phyloP scores from a whole-genome alignment of 768 basidiomycete species.

The Mycena rosella region DNA sequence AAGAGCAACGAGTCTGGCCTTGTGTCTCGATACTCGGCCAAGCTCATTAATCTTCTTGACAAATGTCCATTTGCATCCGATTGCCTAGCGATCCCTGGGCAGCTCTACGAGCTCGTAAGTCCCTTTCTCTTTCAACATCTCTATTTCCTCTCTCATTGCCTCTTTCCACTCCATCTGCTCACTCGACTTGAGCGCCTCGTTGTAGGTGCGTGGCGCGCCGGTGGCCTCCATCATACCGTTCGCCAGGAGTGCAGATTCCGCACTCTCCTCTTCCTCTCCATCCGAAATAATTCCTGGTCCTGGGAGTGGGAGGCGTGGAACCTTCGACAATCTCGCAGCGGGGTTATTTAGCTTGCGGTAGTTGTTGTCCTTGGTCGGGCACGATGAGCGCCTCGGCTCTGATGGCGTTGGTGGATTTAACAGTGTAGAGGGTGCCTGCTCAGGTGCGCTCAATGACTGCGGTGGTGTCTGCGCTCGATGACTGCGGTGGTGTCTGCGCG shows the following conservation, averaged over 20 bases:
- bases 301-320: not conserved
- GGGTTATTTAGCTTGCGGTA: conserved; percentile 31
- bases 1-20: conserved; percentile 26
- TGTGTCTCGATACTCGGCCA: conserved; percentile 19
- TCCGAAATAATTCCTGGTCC: not conserved
- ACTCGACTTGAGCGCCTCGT: conserved; percentile 13
- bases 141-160: conserved; percentile 29
- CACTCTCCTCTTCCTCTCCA: not conserved
- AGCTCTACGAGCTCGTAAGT: conserved; percentile 25
- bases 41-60: conserved; percentile 20
- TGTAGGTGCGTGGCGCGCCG: not conserved
- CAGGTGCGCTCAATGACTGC: not conserved
- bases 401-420: not conserved
- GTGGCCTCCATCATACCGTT: not conserved
- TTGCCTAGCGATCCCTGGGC: conserved; percentile 13
- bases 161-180: conserved; percentile 21
- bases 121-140: conserved; percentile 29
- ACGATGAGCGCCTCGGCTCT: not conserved
- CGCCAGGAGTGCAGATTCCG: conserved; percentile 12
- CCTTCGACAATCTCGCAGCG: not conserved
- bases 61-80: conserved; percentile 19
- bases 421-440: not conserved
- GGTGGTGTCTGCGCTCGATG: not conserved
- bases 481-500: conserved; percentile 20
- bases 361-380: not conserved